Percentiles rank a stretch among this genome's conserved stretches.
Conservation (phyloP, 768 basidiomycete genomes). For the Phaffia australis region DNA sequence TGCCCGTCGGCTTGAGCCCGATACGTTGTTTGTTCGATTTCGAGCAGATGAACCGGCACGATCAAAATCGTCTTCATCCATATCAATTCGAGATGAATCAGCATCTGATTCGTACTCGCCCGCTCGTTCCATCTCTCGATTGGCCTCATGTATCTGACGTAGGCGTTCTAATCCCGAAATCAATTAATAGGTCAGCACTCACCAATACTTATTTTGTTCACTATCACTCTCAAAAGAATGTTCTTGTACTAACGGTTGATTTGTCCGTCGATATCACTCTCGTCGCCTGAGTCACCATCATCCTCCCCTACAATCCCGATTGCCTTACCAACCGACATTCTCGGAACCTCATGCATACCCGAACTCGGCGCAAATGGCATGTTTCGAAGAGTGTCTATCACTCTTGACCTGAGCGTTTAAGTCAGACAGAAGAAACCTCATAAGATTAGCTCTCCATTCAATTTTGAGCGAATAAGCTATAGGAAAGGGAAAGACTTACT, state of each 20-base stretch:
- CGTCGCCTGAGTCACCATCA: constrained; percentile 35
- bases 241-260: constrained; percentile 35
- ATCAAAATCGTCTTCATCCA: constrained; percentile 13
- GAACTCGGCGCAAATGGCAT: constrained; percentile 71
- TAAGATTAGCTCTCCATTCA: constrained; percentile 36
- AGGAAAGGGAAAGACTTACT: constrained; percentile 42
- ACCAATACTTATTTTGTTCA: not conserved
- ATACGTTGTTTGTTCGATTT: too few species aligned
- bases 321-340: constrained; percentile 40
- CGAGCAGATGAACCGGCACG: too few species aligned
- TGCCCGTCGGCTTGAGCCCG: too few species aligned
- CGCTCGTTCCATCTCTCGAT: constrained; percentile 7
- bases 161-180: constrained; percentile 14
- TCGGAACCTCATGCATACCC: constrained; percentile 70
- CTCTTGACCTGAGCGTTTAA: constrained; percentile 40
- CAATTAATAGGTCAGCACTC: not conserved
- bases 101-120: constrained; percentile 18
- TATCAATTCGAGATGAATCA: constrained; percentile 15
- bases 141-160: constrained; percentile 17
- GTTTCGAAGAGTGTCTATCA: constrained; percentile 50
- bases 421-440: constrained; percentile 31
- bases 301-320: constrained; percentile 44
- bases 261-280: constrained; percentile 37
- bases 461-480: not conserved
- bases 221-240: not conserved